Conservation (phyloP, 352 stramenopile genomes). For the Pythium phragmiticola region DNA sequence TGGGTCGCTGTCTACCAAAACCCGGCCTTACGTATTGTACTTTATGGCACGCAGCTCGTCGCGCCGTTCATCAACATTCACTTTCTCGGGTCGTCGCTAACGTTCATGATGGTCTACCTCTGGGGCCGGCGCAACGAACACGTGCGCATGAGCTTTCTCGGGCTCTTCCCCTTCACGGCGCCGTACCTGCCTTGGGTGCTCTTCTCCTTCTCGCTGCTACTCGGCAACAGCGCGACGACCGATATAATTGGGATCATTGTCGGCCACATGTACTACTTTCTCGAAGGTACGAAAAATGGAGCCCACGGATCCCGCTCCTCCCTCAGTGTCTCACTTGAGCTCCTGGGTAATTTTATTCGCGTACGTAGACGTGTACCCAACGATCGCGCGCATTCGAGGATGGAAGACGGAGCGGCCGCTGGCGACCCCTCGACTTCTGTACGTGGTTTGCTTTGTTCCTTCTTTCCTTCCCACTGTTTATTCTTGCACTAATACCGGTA, state of each 20-base stretch:
- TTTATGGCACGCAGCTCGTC: constrained; percentile 59
- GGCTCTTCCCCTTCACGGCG: constrained; percentile 97
- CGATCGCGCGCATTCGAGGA: constrained; percentile 93
- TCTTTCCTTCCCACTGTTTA: too few species aligned
- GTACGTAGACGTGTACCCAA: constrained; percentile 94
- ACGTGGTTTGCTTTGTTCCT: constrained; percentile 27
- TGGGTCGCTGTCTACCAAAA: not conserved
- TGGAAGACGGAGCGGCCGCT: constrained; percentile 93
- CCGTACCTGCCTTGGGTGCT: constrained; percentile 99
- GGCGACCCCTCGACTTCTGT: constrained; percentile 90
- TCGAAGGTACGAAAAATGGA: constrained; percentile 74
- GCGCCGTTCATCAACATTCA: constrained; percentile 96
- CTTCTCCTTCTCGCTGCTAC: constrained; percentile 94
- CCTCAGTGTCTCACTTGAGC: not conserved
- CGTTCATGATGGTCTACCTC: constrained; percentile 99
- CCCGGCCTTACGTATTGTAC: not conserved
- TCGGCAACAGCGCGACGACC: constrained; percentile 95
- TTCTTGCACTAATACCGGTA: too few species aligned
- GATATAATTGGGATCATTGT: constrained; percentile 99
- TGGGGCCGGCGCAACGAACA: constrained; percentile 96
- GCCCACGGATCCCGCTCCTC: not conserved
- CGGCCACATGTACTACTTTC: constrained; percentile 99
- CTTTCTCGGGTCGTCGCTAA: constrained; percentile 97
- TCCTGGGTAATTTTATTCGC: not conserved
- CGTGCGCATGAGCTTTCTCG: constrained; percentile 97